Evolutionary conservation across 1,139 yeast genomes (phyloP).

Genomic region (Suhomyces guaymorum): DNA sequence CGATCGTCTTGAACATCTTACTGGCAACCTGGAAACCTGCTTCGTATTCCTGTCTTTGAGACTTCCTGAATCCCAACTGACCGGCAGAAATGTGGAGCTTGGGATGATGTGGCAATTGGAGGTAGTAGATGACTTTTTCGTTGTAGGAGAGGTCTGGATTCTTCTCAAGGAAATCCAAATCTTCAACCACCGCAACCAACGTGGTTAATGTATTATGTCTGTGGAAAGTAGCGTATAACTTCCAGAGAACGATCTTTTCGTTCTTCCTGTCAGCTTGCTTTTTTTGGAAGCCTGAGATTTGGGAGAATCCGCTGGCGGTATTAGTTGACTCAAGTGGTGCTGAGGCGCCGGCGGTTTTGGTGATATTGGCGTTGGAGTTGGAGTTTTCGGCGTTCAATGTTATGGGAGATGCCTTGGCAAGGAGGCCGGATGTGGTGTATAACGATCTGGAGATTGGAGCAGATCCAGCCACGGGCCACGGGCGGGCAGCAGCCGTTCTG

Average conservation of each 20-base stretch:
- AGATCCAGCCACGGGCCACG: slow-evolving; percentile 4
- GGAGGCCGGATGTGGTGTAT: slow-evolving; percentile 4
- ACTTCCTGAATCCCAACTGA: slow-evolving; percentile 71
- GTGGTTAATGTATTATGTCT: slow-evolving; percentile 84
- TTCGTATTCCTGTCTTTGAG: slow-evolving; percentile 88
- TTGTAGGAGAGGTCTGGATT: slow-evolving; percentile 63
- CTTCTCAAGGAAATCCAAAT: slow-evolving; percentile 56
- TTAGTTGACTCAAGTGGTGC: slow-evolving; percentile 9
- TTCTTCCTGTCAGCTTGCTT: slow-evolving; percentile 18
- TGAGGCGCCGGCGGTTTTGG: slow-evolving; percentile 1
- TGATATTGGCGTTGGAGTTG: too few species aligned
- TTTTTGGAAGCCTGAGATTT: slow-evolving; percentile 10
- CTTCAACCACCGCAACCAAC: slow-evolving; percentile 70
- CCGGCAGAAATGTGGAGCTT: slow-evolving; percentile 70
- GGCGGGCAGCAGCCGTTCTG: too few species aligned
- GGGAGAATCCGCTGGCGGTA: slow-evolving; percentile 11
- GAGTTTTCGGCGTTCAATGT: slow-evolving; percentile 9
- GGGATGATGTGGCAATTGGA: slow-evolving; percentile 78
- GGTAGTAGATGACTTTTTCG: slow-evolving; percentile 74
- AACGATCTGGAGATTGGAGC: slow-evolving; percentile 6
- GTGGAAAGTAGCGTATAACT: slow-evolving; percentile 73
- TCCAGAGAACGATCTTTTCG: slow-evolving; percentile 55
- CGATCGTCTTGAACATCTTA: slow-evolving; percentile 69
- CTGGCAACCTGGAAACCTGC: slow-evolving; percentile 89
- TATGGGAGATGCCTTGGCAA: slow-evolving; percentile 13